A percentile compares a stretch with the other conserved stretches of the same genome.
These are phyloP conservation scores for Pseudozyma sp. DNA, from an alignment of 1,284 basidiomycete genomes.

Conservation along the genomic window DNA sequence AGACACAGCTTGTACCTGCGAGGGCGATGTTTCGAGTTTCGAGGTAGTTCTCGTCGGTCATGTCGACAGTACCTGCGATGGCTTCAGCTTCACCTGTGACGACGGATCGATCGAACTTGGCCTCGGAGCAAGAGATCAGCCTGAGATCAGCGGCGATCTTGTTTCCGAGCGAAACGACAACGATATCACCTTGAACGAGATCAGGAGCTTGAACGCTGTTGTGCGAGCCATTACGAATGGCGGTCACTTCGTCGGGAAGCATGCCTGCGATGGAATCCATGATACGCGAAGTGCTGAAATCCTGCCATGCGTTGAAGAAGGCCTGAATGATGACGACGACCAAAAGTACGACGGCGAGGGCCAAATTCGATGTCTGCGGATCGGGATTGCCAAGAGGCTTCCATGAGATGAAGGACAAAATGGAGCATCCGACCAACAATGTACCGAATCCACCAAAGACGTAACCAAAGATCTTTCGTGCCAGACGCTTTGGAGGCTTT, in stretches of 20 bases:
- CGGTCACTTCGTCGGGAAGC: constrained; percentile 73
- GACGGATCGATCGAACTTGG: constrained; percentile 76
- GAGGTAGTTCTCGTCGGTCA: constrained; percentile 72
- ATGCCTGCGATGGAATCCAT: constrained; percentile 73
- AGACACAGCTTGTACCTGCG: constrained; percentile 77
- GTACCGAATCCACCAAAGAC: constrained; percentile 75
- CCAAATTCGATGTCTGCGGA: constrained; percentile 73
- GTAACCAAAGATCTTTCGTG: constrained; percentile 73
- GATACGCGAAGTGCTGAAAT: constrained; percentile 37
- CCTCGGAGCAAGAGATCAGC: constrained; percentile 70
- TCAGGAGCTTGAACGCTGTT: constrained; percentile 75
- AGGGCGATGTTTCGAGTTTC: constrained; percentile 75
- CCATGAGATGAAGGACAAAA: constrained; percentile 73
- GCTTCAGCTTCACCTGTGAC: constrained; percentile 76
- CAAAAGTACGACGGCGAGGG: constrained; percentile 68
- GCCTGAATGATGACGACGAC: constrained; percentile 71
- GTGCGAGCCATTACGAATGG: constrained; percentile 75
- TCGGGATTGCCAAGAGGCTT: constrained; percentile 72
- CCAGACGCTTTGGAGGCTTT: constrained; percentile 72
- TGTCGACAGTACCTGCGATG: constrained; percentile 72
- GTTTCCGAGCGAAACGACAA: constrained; percentile 71
- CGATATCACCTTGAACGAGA: constrained; percentile 78
- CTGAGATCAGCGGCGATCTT: constrained; percentile 72
- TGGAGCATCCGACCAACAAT: constrained; percentile 73
- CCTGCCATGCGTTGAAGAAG: constrained; percentile 72